A percentile compares a stretch with the other conserved stretches of the same genome.
phyloP scores from a whole-genome alignment of 208 protist species.

The Leishmania lainsoni region DNA sequence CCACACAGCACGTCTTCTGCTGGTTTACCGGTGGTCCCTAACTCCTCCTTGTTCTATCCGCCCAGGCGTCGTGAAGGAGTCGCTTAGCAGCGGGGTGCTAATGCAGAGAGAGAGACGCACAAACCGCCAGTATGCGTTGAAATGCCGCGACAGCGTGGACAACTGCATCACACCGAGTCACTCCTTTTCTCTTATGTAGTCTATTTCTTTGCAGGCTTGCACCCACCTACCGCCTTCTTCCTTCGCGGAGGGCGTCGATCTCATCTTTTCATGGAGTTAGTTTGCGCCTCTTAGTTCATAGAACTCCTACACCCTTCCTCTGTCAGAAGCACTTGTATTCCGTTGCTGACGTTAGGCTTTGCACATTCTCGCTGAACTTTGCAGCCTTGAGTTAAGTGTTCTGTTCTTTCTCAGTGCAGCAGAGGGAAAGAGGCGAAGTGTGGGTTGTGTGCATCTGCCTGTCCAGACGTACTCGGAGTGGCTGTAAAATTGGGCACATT shows the following conservation, averaged over 20 bases:
- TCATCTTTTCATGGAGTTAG: neutral
- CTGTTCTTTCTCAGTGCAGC: no score
- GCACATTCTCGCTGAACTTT: neutral
- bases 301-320: neutral
- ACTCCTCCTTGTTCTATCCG: neutral
- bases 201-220: neutral
- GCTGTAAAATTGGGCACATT: no score
- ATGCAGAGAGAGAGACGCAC: no score
- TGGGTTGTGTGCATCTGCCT: no score
- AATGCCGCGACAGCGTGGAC: neutral
- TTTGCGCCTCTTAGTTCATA: neutral
- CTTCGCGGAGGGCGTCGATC: neutral
- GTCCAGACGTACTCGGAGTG: neutral
- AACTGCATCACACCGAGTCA: neutral
- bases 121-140: neutral
- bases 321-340: neutral
- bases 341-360: neutral
- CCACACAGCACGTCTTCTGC: neutral
- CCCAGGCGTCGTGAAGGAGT: neutral
- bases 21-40: neutral
- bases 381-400: no score
- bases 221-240: no score
- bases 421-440: no score
- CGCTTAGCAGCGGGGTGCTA: neutral
- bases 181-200: neutral